Conservation (phyloP, 129 eudicot genomes). For the Lactuca sativa region DNA sequence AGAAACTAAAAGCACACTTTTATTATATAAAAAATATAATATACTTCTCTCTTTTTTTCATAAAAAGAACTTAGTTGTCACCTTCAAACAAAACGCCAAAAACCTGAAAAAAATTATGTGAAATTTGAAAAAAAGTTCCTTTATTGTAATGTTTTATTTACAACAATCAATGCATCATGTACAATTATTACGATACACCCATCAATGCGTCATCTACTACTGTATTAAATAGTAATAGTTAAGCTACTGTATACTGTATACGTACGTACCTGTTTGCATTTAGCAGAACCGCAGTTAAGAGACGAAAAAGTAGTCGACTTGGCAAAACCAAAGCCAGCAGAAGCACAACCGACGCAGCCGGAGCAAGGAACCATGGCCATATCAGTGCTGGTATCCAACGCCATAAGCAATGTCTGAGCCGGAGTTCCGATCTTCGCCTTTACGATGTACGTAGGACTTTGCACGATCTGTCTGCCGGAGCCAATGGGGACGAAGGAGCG, state of each 20-base stretch:
- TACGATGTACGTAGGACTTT: conserved; percentile 70
- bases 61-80: too few relatives aligned
- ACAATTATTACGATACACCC: not conserved
- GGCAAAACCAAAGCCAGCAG: conserved; percentile 44
- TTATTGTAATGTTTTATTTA: not conserved
- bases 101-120: too few relatives aligned
- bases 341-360: conserved; percentile 73
- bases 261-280: conserved; percentile 63
- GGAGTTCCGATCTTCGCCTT: conserved; percentile 84
- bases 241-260: not conserved
- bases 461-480: conserved; percentile 58
- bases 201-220: not conserved
- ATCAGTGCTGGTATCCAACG: conserved; percentile 73
- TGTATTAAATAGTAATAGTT: not conserved
- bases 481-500: conserved; percentile 58
- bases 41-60: too few relatives aligned
- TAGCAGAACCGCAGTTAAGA: conserved; percentile 52
- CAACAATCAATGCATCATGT: not conserved
- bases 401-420: conserved; percentile 65
- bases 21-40: too few relatives aligned
- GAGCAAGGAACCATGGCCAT: conserved; percentile 78
- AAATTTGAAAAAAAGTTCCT: too few relatives aligned
- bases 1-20: too few relatives aligned
- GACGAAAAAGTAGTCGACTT: conserved; percentile 62
- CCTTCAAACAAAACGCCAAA: too few relatives aligned